phyloP scores from a whole-genome alignment of 1,284 basidiomycete genomes.

The Moesziomyces globuligerus region DNA sequence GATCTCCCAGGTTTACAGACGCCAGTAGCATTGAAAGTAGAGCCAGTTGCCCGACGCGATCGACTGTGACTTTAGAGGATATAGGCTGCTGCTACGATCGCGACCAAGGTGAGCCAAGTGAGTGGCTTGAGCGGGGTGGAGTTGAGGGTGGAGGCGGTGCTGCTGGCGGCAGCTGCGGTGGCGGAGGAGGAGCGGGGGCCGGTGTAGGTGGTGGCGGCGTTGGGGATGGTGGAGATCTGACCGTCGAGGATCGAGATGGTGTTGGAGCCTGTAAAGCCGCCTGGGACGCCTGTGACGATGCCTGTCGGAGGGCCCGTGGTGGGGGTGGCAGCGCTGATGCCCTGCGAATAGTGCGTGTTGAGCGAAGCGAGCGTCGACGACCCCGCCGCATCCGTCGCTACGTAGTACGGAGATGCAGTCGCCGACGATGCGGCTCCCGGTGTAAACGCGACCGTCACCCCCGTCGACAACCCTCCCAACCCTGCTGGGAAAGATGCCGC shows the following conservation, averaged over 20 bases:
- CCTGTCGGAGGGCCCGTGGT: constrained; percentile 35
- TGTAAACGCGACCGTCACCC: constrained; percentile 15
- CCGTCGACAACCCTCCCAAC: constrained; percentile 27
- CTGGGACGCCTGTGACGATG: constrained; percentile 30
- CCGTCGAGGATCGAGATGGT: constrained; percentile 29
- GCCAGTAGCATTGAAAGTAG: background rate
- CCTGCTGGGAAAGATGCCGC: constrained; percentile 28
- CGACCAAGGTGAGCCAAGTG: no score
- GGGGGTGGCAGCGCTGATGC: constrained; percentile 27
- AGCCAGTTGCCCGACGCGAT: no score
- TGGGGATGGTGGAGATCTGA: constrained; percentile 34
- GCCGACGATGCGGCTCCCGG: constrained; percentile 21
- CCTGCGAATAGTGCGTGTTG: constrained; percentile 41
- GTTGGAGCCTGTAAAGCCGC: constrained; percentile 31
- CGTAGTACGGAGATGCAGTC: constrained; percentile 22
- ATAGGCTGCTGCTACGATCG: no score
- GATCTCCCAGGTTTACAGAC: background rate
- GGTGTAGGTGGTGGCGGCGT: constrained; percentile 45
- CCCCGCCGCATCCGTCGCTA: constrained; percentile 29
- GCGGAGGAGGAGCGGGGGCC: constrained; percentile 4
- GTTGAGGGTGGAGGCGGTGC: no score
- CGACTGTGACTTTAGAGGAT: no score
- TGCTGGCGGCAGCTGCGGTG: background rate
- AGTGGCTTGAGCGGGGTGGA: no score
- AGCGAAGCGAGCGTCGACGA: constrained; percentile 32